These are phyloP conservation scores for Microascus cirrosus DNA, from an alignment of 2,329 filamentous ascomycete genomes.

Conservation along the genomic window DNA sequence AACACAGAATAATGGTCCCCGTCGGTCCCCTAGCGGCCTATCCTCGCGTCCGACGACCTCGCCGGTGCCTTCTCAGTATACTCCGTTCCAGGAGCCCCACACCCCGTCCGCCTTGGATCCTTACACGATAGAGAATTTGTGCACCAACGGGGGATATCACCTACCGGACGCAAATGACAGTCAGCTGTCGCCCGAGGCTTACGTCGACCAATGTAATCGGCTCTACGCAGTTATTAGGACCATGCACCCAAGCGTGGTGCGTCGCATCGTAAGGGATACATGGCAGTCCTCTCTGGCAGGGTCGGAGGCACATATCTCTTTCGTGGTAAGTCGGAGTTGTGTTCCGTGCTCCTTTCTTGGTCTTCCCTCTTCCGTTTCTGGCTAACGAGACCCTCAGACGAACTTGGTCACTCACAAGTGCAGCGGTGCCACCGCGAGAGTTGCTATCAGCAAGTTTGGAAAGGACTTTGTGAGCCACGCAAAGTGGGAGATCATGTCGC, in stretches of 20 bases:
- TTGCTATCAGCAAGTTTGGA: slow-evolving; percentile 33
- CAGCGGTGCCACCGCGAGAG: slow-evolving; percentile 20
- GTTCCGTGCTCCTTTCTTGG: neutral
- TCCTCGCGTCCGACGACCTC: neutral
- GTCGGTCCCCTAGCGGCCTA: neutral
- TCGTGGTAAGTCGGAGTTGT: slow-evolving; percentile 27
- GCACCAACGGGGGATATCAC: neutral
- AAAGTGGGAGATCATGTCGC: slow-evolving; percentile 26
- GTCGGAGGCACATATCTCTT: slow-evolving; percentile 32
- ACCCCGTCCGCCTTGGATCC: neutral
- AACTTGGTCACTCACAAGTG: slow-evolving; percentile 38
- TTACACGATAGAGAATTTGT: neutral
- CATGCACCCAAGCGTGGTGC: slow-evolving; percentile 25
- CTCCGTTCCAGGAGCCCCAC: neutral
- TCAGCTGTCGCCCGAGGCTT: neutral
- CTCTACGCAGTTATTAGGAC: slow-evolving; percentile 18
- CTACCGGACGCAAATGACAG: neutral
- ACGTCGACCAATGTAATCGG: neutral
- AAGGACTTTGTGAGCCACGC: slow-evolving; percentile 26
- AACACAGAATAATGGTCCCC: neutral
- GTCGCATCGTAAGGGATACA: slow-evolving; percentile 29
- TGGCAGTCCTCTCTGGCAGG: slow-evolving; percentile 32
- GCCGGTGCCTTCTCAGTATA: neutral
- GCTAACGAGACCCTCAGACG: slow-evolving; percentile 12
- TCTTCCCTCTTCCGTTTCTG: no score